phyloP scores from a whole-genome alignment of 1,284 basidiomycete species.

The Ustilago cynodontis region DNA sequence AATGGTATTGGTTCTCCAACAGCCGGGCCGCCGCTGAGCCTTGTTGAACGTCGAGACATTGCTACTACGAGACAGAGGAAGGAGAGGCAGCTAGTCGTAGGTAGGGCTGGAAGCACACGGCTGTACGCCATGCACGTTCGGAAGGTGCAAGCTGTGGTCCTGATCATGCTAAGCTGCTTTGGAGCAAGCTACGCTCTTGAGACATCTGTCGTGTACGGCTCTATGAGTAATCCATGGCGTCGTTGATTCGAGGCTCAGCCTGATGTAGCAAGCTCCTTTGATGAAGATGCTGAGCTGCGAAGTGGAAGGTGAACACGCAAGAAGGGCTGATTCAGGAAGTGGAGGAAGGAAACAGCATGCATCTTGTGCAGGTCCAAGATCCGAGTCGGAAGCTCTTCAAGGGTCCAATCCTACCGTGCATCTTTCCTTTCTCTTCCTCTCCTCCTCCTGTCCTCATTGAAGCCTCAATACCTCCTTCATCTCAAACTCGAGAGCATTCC shows the following conservation, averaged over 20 bases:
- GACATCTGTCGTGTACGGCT: background rate
- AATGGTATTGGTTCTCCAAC: background rate
- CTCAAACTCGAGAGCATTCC: background rate
- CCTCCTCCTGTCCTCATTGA: background rate
- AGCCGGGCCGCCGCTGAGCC: slow-evolving; percentile 9
- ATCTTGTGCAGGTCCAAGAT: slow-evolving; percentile 10
- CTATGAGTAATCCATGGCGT: background rate
- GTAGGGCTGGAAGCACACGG: background rate
- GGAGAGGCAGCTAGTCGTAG: background rate
- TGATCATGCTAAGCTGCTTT: background rate
- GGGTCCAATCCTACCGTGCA: slow-evolving; percentile 12
- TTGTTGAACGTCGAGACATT: slow-evolving; percentile 22
- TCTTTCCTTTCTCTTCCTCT: background rate
- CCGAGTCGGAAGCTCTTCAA: slow-evolving; percentile 10
- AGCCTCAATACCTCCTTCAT: background rate
- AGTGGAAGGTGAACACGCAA: background rate
- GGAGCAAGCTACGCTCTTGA: no score
- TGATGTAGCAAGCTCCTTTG: background rate
- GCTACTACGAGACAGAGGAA: slow-evolving; percentile 2
- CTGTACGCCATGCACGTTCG: background rate
- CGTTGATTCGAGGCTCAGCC: background rate
- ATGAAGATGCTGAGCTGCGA: background rate
- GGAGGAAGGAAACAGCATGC: slow-evolving; percentile 6
- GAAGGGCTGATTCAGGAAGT: background rate
- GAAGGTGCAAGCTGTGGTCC: background rate